A percentile compares a stretch with the other conserved stretches of the same genome.
These are phyloP conservation scores for Cymodocea nodosa DNA, from an alignment of 116 monocot genomes.

Conservation along the genomic window DNA sequence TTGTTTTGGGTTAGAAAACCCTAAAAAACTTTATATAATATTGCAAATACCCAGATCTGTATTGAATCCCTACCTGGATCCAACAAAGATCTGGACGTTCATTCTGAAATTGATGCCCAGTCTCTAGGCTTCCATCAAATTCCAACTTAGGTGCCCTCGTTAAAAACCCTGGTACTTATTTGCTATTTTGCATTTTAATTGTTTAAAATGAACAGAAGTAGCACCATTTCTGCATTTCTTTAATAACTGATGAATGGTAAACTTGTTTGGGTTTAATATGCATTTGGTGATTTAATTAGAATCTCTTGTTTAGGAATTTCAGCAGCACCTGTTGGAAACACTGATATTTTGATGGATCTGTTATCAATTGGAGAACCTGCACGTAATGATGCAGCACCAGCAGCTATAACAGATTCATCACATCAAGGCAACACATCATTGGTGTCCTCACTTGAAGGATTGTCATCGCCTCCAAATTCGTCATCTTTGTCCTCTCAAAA, in stretches of 20 bases:
- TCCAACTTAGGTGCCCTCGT: too few relatives aligned
- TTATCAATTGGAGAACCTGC: constrained; percentile 67
- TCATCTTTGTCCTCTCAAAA: constrained; percentile 14
- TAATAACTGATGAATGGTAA: background rate
- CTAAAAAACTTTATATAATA: too few relatives aligned
- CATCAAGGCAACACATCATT: constrained; percentile 11
- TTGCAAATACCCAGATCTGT: too few relatives aligned
- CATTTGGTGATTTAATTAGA: background rate
- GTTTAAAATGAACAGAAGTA: too few relatives aligned
- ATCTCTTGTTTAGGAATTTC: constrained; percentile 20
- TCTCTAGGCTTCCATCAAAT: too few relatives aligned
- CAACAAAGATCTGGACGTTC: too few relatives aligned
- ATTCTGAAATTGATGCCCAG: too few relatives aligned
- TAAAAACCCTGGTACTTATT: too few relatives aligned
- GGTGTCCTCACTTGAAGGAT: constrained; percentile 17
- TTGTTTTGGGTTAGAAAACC: too few relatives aligned
- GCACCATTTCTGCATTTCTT: too few relatives aligned
- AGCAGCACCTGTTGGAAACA: constrained; percentile 11
- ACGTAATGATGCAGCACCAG: constrained; percentile 17
- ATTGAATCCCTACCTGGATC: too few relatives aligned
- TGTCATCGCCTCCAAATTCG: constrained; percentile 21
- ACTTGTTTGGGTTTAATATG: background rate
- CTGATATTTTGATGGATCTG: constrained; percentile 89
- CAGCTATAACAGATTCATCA: constrained; percentile 17
- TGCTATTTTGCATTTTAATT: too few relatives aligned